Evolutionary conservation across 2,329 filamentous ascomycete genomes (phyloP).

Genomic region (Pestalotiopsis sp.): DNA sequence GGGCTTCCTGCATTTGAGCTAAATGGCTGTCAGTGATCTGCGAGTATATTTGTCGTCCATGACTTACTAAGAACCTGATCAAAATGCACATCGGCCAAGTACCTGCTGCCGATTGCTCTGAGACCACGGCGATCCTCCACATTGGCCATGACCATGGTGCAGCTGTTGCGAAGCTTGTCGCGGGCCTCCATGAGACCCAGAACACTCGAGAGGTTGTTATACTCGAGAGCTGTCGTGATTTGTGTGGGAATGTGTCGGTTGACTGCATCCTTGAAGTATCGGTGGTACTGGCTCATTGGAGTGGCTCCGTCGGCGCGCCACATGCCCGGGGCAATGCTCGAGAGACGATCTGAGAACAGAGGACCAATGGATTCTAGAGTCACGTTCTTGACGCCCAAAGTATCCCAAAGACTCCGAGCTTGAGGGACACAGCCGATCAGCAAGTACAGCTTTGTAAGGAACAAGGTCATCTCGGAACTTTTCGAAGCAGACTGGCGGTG

Average conservation of each 20-base stretch:
- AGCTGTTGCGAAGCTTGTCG: conserved; percentile 48
- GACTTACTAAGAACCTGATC: conserved; percentile 49
- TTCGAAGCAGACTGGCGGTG: conserved; percentile 41
- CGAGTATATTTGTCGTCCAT: too few relatives aligned
- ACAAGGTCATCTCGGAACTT: conserved; percentile 43
- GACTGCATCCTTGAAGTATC: conserved; percentile 49
- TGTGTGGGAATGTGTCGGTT: conserved; percentile 37
- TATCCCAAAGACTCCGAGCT: conserved; percentile 51
- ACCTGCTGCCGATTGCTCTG: conserved; percentile 43
- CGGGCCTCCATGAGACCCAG: conserved; percentile 49
- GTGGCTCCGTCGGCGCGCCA: conserved; percentile 27
- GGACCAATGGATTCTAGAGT: conserved; percentile 60
- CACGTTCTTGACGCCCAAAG: conserved; percentile 57
- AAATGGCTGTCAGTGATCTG: conserved; percentile 16
- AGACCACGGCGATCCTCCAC: conserved; percentile 53
- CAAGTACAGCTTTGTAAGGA: conserved; percentile 55
- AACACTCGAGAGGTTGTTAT: conserved; percentile 54
- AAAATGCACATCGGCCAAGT: conserved; percentile 41
- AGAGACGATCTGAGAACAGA: conserved; percentile 58
- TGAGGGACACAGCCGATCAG: conserved; percentile 51
- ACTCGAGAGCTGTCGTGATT: conserved; percentile 51
- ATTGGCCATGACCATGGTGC: conserved; percentile 53
- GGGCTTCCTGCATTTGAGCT: conserved; percentile 46
- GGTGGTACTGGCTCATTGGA: conserved; percentile 43
- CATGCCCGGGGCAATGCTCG: conserved; percentile 49